Evolutionary conservation across 1,284 basidiomycete species (phyloP).

Genomic region (Amylostereum chailletii): DNA sequence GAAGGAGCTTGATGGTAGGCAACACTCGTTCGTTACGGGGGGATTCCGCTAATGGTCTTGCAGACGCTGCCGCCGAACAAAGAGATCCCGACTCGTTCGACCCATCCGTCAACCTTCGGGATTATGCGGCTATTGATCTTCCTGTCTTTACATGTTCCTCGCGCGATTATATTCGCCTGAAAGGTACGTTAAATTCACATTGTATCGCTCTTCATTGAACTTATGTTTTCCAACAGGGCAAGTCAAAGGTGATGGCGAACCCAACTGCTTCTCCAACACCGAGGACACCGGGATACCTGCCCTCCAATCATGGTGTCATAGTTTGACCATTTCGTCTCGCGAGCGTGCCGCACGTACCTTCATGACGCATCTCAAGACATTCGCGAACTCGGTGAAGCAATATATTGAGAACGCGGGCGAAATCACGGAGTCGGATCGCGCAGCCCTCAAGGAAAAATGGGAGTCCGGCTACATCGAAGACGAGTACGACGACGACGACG

Average conservation of each 20-base stretch:
- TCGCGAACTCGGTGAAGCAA: conserved; percentile 35
- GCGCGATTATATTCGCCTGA: conserved; percentile 50
- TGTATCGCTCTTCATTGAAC: conserved; percentile 3
- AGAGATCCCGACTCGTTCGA: conserved; percentile 49
- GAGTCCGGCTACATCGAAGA: conserved; percentile 26
- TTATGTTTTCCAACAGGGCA: conserved; percentile 26
- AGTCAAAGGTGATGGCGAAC: conserved; percentile 49
- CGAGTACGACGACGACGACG: conserved; percentile 16
- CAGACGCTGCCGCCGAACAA: conserved; percentile 47
- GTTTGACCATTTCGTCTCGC: conserved; percentile 44
- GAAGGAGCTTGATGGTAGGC: conserved; percentile 47
- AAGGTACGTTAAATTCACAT: conserved; percentile 23
- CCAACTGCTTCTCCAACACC: conserved; percentile 43
- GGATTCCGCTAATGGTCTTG: neutral
- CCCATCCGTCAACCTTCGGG: conserved; percentile 39
- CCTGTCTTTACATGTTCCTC: conserved; percentile 56
- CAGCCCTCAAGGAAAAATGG: conserved; percentile 42
- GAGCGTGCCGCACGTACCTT: conserved; percentile 42
- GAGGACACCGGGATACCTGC: conserved; percentile 49
- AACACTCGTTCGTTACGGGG: neutral
- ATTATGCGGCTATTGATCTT: conserved; percentile 49
- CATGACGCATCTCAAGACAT: conserved; percentile 36
- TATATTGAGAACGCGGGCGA: conserved; percentile 43
- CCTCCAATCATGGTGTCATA: conserved; percentile 51
- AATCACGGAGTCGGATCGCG: conserved; percentile 40